Evolutionary conservation across 139 green algal species (phyloP).

Genomic region (Medakamo hakoo): DNA sequence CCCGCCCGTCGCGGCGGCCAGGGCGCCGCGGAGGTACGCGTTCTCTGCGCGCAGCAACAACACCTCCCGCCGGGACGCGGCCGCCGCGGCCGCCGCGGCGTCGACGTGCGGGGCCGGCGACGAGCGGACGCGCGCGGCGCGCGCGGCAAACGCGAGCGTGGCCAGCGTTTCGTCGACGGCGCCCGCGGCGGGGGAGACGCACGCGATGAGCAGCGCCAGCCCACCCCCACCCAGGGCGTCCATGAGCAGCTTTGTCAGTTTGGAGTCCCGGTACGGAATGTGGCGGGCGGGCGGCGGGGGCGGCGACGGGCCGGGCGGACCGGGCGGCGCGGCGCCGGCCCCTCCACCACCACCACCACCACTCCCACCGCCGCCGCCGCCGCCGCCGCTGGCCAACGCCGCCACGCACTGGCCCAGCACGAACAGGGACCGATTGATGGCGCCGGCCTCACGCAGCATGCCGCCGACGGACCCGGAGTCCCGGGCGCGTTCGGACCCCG

Average conservation of each 20-base stretch:
- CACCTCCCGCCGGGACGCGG: constrained; percentile 50
- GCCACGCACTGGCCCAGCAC: constrained; percentile 69
- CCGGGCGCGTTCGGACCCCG: constrained; percentile 75
- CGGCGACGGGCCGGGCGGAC: too few species aligned
- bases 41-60: constrained; percentile 50
- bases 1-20: constrained; percentile 15
- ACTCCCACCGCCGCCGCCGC: too few species aligned
- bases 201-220: constrained; percentile 79
- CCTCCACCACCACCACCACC: too few species aligned
- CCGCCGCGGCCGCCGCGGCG: constrained; percentile 28
- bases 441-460: constrained; percentile 72
- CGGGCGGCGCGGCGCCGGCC: too few species aligned
- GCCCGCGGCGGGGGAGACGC: constrained; percentile 42
- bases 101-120: constrained; percentile 19
- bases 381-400: constrained; percentile 10
- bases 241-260: constrained; percentile 48
- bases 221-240: constrained; percentile 26
- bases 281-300: constrained; percentile 1
- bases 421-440: constrained; percentile 89
- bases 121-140: constrained; percentile 46
- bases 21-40: constrained; percentile 22
- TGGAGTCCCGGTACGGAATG: constrained; percentile 21
- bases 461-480: constrained; percentile 45
- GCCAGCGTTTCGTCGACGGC: constrained; percentile 62
- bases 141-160: constrained; percentile 73